Base-by-base conservation (phyloP, 805 yeast species). In the Candida tibetensis region DNA sequence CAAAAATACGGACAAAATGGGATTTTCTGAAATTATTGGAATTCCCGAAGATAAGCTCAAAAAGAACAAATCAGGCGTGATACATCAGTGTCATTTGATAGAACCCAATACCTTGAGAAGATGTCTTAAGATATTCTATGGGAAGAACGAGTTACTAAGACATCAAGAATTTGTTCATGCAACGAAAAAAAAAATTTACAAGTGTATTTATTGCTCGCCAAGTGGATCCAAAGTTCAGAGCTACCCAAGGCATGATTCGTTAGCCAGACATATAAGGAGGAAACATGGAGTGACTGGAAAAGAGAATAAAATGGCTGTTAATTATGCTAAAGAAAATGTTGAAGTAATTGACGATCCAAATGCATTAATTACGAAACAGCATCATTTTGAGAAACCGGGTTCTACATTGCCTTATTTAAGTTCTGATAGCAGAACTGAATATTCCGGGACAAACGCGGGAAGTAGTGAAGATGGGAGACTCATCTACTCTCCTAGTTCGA, bases 81-180 rank as follows among this genome's bases (percentile, higher is more conserved):
- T 63, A n/a, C 73, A 69, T 43, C 72, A 67, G 46, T 69, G 74
- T 44, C 66, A 63, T 43, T 51, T 64, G 22, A 46, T 50, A 5
- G 72, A 66, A 42, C 69, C 72, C 4, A 38, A 39, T 4, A 52
- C 62, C 3, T 40, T 48, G 17, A 46, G 51, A 21, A 60, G 64
- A 22, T 69, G 74, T 41, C 47, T 58, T 25, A 68, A 67, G 48
- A 60, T 67, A 1, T 69, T 69, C 35, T 66, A 69, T 42, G 74
- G 74, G 12, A 68, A 64, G 39, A 68, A 66, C 43, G 73, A 68
- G 45, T 53, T 69, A 32, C 53, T 65, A 27, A 49, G 73, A 40
- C 74, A 69, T 49, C 72, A 69, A 44, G 74, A 69, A 44, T 68
- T 67, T 52, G 73, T 68, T 16, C 74, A 69, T 50, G 74, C 73